phyloP scores from a whole-genome alignment of 441 rosid species.

The Adansonia grandidieri region DNA sequence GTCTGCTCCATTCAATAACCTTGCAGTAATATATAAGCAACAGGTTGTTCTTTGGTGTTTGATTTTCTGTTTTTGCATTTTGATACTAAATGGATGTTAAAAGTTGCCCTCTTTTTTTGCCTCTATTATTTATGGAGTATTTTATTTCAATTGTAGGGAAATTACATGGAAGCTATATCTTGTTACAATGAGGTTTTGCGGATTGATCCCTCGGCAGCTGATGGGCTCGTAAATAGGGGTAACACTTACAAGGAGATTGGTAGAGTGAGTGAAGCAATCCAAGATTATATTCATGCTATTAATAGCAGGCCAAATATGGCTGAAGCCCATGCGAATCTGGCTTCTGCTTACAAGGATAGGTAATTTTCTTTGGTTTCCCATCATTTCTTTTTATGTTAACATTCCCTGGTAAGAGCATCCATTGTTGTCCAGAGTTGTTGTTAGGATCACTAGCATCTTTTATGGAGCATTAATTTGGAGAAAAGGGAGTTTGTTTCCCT shows the following conservation, averaged over 20 bases:
- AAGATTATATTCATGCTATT: conserved; percentile 88
- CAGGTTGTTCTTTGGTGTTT: conserved; percentile 56
- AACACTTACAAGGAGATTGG: conserved; percentile 97
- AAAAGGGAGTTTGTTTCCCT: background rate
- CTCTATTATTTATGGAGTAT: background rate
- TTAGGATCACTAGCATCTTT: conserved; percentile 13
- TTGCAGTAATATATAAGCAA: conserved; percentile 96
- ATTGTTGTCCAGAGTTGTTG: background rate
- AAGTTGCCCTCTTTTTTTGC: background rate
- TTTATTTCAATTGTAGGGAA: conserved; percentile 62
- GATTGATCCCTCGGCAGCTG: conserved; percentile 97
- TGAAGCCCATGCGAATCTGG: conserved; percentile 99
- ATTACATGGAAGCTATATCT: conserved; percentile 93
- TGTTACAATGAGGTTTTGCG: conserved; percentile 98
- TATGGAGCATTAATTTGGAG: background rate
- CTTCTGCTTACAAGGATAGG: conserved; percentile 99
- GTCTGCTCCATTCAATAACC: conserved; percentile 97
- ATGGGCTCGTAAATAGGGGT: conserved; percentile 98
- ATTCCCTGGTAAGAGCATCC: background rate
- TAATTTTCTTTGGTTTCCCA: conserved; percentile 30
- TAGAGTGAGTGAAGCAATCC: conserved; percentile 94
- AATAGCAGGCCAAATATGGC: conserved; percentile 89
- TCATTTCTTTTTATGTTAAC: background rate
- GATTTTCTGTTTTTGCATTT: conserved; percentile 12
- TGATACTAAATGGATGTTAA: conserved; percentile 10